phyloP scores from a whole-genome alignment of 2,329 filamentous ascomycete species.

The Alternaria hordeiaustralica region DNA sequence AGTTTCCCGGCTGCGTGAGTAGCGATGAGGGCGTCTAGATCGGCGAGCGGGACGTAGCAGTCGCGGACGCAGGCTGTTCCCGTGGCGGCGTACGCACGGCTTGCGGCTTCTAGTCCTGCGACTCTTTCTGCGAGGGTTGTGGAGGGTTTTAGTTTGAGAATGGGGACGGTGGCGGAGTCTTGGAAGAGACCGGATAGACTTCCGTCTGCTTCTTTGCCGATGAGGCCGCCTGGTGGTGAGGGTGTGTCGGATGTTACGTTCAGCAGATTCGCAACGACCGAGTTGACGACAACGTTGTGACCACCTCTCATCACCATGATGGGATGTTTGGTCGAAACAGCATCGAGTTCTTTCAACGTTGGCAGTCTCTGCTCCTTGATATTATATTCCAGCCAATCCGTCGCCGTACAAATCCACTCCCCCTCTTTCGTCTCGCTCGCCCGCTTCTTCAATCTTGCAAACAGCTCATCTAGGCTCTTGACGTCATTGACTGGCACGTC shows the following conservation, averaged over 20 bases:
- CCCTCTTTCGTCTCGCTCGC: neutral
- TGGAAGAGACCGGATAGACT: neutral
- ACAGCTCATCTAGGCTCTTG: neutral
- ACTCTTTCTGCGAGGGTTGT: neutral
- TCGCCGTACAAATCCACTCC: neutral
- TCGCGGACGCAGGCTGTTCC: neutral
- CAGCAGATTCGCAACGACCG: rapidly evolving
- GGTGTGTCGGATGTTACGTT: neutral
- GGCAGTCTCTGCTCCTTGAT: neutral
- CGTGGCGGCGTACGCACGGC: neutral
- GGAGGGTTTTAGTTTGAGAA: neutral
- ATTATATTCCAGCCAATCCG: neutral
- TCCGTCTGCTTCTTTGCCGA: neutral
- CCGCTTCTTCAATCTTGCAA: neutral
- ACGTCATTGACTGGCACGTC: rapidly evolving
- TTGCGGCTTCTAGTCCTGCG: neutral
- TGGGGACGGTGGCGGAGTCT: neutral
- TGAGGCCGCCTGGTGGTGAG: neutral
- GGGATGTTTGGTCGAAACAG: neutral
- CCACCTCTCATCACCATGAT: neutral
- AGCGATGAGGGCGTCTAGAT: neutral
- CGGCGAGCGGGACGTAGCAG: neutral
- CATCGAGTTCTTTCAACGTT: neutral
- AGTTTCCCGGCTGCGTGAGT: rapidly evolving
- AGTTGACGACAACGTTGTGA: neutral